These are phyloP conservation scores for Cunninghamia lanceolata DNA, from an alignment of 75 land plant species.

Conservation along the genomic window DNA sequence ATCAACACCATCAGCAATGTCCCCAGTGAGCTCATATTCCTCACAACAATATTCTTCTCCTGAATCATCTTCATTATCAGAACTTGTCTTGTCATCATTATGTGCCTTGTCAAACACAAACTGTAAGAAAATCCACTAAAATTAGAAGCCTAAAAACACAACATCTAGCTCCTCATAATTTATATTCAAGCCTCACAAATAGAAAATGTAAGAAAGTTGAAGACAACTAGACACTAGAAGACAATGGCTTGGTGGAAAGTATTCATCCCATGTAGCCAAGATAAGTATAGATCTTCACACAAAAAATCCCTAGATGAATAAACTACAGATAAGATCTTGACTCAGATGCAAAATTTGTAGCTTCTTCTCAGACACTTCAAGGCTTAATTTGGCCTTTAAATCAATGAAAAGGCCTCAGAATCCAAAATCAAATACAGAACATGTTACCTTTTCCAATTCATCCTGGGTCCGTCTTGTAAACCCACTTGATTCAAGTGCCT, in stretches of 20 bases:
- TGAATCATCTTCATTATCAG: background rate
- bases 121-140: background rate
- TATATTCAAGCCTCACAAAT: background rate
- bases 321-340: background rate
- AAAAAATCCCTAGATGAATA: background rate
- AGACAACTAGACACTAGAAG: background rate
- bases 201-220: background rate
- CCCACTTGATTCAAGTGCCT: constrained; percentile 96
- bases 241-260: background rate
- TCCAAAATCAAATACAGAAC: background rate
- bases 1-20: background rate
- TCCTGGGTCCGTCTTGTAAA: constrained; percentile 80
- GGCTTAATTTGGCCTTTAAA: background rate
- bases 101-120: constrained; percentile 12
- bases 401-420: background rate
- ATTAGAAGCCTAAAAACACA: background rate
- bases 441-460: constrained; percentile 69
- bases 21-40: background rate
- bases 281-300: background rate
- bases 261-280: background rate
- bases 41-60: background rate
- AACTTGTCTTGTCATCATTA: background rate
- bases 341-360: background rate
- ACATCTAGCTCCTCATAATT: background rate
- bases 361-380: background rate